phyloP scores from a whole-genome alignment of 2,329 filamentous ascomycete species.

The Colletotrichum cordylinicola region DNA sequence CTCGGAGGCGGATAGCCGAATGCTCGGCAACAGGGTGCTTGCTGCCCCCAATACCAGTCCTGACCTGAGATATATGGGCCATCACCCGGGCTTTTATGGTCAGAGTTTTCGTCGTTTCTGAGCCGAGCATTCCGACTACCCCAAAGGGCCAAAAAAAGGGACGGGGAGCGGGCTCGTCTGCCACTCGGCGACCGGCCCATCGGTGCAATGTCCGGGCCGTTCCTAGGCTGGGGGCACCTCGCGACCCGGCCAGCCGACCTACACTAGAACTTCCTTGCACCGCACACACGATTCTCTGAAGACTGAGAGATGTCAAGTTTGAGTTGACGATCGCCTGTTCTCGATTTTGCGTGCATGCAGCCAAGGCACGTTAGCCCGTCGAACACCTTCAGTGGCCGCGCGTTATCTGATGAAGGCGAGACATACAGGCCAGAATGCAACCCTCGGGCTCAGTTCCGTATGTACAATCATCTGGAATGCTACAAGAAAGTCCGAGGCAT shows the following conservation, averaged over 20 bases:
- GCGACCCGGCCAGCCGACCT: background rate
- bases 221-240: background rate
- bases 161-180: background rate
- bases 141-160: background rate
- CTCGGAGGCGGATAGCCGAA: background rate
- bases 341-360: background rate
- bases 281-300: background rate
- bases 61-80: background rate
- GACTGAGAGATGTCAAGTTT: background rate
- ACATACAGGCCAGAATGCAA: background rate
- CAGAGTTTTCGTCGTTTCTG: background rate
- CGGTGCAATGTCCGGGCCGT: background rate
- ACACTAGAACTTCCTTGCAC: background rate
- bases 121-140: background rate
- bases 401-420: background rate
- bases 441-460: background rate
- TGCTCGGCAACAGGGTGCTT: background rate
- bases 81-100: background rate
- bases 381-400: background rate
- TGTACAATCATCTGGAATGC: background rate
- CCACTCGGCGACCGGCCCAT: background rate
- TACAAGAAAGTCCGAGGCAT: background rate
- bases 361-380: background rate
- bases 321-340: background rate
- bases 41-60: background rate